Evolutionary conservation across 2,329 filamentous ascomycete species (phyloP), one percentile per base, ranked within the genome.

Genomic region (Aspergillus texensis): DNA sequence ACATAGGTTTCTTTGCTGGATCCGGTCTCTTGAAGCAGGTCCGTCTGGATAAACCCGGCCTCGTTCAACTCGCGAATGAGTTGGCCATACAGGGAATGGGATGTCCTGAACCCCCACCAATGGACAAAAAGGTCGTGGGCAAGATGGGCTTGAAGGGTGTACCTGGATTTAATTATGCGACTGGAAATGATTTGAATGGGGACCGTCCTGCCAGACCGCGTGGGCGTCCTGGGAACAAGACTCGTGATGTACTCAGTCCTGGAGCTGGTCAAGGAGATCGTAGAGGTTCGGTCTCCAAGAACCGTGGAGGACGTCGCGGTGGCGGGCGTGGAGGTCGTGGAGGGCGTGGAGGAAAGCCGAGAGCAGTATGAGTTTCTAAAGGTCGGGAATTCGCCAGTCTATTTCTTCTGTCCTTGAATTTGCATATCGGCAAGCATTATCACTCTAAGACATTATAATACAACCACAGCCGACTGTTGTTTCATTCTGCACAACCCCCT

Each of bases 61-160:
- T 78, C 26, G 77, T 78, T 3, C 69, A 72, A 56, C 69, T 77
- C 53, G 78, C 76, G n/a, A 80, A 79, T 30, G 67, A 73, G 11
- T 62, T 79, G 57, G 78, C 78, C 2, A 67, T 78, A 4, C 56
- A 77, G 6, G 78, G 73, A 12, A 78, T 80, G 72, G 70, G 68
- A 14, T 79, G 77, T 57, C 74, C 74, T 4, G 77, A 79, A 57
- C 70, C 75, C 34, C 78, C 78, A 1, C 65, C 70, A 10, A 72
- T 80, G 72, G 74, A 79, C 36, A 79, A 74, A 64, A 75, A 71
- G 65, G 69, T 74, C 32, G 62, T 79, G 58, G 74, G 72, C 53
- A 80, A 79, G 66, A 79, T 80, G 78, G 78, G 77, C 0, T 54
- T 79, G 60, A 79, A 79, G 67, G 73, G 73, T 55, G 72, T 78